phyloP scores from a whole-genome alignment of 2,329 filamentous ascomycete genomes.

The Pyrenochaeta sp. region DNA sequence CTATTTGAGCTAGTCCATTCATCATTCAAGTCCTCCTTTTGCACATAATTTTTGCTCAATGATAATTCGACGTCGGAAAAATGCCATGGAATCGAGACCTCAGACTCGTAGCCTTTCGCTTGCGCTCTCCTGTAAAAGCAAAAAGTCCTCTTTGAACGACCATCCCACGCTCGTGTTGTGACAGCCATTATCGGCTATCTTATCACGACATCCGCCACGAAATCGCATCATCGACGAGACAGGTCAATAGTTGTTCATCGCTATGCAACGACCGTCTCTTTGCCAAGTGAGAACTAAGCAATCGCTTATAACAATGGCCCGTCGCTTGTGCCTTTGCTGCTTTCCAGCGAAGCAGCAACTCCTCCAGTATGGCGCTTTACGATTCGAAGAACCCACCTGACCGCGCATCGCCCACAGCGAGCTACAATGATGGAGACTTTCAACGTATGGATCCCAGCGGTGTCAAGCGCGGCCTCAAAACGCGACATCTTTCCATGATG shows the following conservation, averaged over 20 bases:
- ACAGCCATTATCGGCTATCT: conserved; percentile 7
- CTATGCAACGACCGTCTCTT: conserved; percentile 1
- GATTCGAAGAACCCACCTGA: conserved; percentile 28
- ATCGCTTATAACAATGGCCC: conserved; percentile 17
- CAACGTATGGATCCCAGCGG: conserved; percentile 65
- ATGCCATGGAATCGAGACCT: neutral
- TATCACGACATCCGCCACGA: conserved; percentile 18
- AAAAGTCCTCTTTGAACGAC: neutral
- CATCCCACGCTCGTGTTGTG: neutral
- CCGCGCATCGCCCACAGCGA: conserved; percentile 26
- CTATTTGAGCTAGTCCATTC: neutral
- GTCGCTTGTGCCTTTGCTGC: neutral
- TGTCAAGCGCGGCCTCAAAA: conserved; percentile 74
- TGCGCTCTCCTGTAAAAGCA: neutral
- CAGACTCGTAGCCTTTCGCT: conserved; percentile 3
- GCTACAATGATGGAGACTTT: conserved; percentile 38
- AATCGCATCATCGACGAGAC: conserved; percentile 18
- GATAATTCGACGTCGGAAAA: neutral
- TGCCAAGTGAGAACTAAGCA: conserved; percentile 22
- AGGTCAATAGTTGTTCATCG: neutral
- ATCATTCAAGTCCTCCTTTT: neutral
- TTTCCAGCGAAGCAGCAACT: conserved; percentile 2
- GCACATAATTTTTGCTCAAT: neutral
- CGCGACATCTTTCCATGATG: conserved; percentile 70
- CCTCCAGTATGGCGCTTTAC: conserved; percentile 27